Conservation (phyloP, 2,329 filamentous ascomycete genomes). For the Volutella citrinella region DNA sequence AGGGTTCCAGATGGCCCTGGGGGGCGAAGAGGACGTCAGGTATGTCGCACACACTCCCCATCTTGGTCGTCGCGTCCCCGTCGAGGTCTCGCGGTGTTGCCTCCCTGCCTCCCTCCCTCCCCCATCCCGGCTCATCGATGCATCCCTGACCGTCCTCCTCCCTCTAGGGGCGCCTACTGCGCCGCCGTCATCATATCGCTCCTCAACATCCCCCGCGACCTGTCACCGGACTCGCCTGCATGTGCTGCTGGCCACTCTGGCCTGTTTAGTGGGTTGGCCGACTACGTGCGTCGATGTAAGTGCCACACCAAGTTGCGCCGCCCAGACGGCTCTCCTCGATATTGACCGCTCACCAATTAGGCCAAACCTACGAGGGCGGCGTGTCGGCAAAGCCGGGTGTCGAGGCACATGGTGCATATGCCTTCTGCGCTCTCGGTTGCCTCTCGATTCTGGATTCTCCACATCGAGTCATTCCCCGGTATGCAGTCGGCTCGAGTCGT, state of each 20-base stretch:
- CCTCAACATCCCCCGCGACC: constrained; percentile 75
- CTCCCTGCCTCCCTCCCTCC: constrained; percentile 15
- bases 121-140: constrained; percentile 1
- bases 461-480: constrained; percentile 69
- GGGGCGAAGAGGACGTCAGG: constrained; percentile 91
- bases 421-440: constrained; percentile 89
- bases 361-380: constrained; percentile 93
- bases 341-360: constrained; percentile 39
- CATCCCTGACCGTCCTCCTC: constrained; percentile 11
- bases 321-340: too few species aligned
- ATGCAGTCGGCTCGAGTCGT: constrained; percentile 32
- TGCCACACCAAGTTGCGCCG: constrained; percentile 28
- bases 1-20: constrained; percentile 82
- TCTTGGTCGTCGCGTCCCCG: constrained; percentile 14
- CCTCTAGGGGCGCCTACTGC: constrained; percentile 79
- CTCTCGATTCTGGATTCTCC: constrained; percentile 83
- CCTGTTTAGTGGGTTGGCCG: constrained; percentile 70
- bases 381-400: constrained; percentile 81
- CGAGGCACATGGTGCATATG: constrained; percentile 95
- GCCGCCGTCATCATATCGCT: constrained; percentile 81
- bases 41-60: constrained; percentile 37
- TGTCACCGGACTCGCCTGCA: constrained; percentile 70
- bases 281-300: constrained; percentile 80
- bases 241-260: constrained; percentile 57
- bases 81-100: too few species aligned